A percentile compares a stretch with the other conserved stretches of the same genome.
Conservation (phyloP, 345 rosid species). For the Passiflora organensis region DNA sequence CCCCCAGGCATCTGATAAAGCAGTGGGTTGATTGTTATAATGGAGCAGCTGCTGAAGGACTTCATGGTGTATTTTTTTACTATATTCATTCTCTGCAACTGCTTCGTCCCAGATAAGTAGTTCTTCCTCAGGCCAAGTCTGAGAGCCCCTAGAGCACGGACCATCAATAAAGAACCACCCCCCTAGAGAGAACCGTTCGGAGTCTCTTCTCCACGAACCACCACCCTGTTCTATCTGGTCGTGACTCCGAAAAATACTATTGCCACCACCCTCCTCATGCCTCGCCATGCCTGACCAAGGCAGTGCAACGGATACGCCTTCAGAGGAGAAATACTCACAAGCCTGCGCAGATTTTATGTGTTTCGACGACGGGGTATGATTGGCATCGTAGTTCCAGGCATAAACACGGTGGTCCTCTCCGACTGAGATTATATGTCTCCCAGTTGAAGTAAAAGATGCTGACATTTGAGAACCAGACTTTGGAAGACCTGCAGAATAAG, state of each 20-base stretch:
- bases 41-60: conserved; percentile 2
- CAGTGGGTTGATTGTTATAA: not conserved
- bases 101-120: conserved; percentile 42
- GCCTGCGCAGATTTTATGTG: conserved; percentile 41
- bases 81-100: conserved; percentile 4
- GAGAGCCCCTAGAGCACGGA: conserved; percentile 39
- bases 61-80: conserved; percentile 2
- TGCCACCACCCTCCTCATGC: conserved; percentile 6
- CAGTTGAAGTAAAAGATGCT: conserved; percentile 63
- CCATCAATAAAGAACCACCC: conserved; percentile 54
- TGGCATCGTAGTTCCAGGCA: conserved; percentile 56
- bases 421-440: conserved; percentile 69
- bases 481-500: conserved; percentile 37
- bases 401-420: conserved; percentile 70
- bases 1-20: conserved; percentile 58
- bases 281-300: conserved; percentile 52
- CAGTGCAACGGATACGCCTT: conserved; percentile 55
- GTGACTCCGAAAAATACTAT: conserved; percentile 7
- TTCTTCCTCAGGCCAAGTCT: conserved; percentile 95
- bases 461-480: conserved; percentile 69
- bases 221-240: conserved; percentile 13
- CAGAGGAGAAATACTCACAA: conserved; percentile 62
- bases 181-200: conserved; percentile 42
- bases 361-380: conserved; percentile 30
- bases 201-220: conserved; percentile 24